Evolutionary conservation across 2,329 filamentous ascomycete species (phyloP).

Genomic region (Colletotrichum australisinense): DNA sequence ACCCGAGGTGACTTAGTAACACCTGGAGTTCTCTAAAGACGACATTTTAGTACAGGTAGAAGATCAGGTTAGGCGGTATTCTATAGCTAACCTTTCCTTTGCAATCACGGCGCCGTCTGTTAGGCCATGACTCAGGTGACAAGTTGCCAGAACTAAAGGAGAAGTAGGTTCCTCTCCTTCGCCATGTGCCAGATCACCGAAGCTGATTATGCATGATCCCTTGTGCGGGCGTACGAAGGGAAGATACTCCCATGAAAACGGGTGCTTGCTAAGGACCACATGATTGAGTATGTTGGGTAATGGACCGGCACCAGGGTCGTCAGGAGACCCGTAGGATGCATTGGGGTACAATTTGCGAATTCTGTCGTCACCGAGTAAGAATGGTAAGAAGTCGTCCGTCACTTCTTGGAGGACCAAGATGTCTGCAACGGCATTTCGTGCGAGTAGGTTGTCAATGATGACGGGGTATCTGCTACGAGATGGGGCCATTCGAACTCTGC

Average conservation of each 20-base stretch:
- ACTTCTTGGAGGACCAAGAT: conserved; percentile 71
- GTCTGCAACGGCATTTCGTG: conserved; percentile 55
- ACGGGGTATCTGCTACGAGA: conserved; percentile 53
- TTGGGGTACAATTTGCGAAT: conserved; percentile 65
- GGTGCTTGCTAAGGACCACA: conserved; percentile 67
- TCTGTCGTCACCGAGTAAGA: conserved; percentile 58
- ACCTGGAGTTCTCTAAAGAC: conserved; percentile 59
- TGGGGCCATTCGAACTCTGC: conserved; percentile 63
- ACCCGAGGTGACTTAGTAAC: conserved; percentile 58
- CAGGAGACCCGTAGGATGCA: conserved; percentile 67
- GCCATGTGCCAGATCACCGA: conserved; percentile 43
- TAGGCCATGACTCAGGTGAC: conserved; percentile 72
- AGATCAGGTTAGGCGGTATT: background rate
- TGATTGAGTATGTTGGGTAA: conserved; percentile 71
- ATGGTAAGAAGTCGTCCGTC: conserved; percentile 71
- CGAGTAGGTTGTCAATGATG: conserved; percentile 57
- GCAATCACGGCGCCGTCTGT: conserved; percentile 67
- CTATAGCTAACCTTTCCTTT: conserved; percentile 53
- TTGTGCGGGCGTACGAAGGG: conserved; percentile 68
- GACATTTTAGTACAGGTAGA: background rate
- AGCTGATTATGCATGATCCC: conserved; percentile 47
- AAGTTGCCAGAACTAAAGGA: conserved; percentile 63
- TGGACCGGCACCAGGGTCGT: conserved; percentile 62
- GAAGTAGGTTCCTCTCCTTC: conserved; percentile 41
- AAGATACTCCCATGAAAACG: conserved; percentile 67